Percentiles rank a stretch among this genome's conserved stretches.
These are phyloP conservation scores for Salix udensis DNA, from an alignment of 345 rosid genomes.

Conservation along the genomic window DNA sequence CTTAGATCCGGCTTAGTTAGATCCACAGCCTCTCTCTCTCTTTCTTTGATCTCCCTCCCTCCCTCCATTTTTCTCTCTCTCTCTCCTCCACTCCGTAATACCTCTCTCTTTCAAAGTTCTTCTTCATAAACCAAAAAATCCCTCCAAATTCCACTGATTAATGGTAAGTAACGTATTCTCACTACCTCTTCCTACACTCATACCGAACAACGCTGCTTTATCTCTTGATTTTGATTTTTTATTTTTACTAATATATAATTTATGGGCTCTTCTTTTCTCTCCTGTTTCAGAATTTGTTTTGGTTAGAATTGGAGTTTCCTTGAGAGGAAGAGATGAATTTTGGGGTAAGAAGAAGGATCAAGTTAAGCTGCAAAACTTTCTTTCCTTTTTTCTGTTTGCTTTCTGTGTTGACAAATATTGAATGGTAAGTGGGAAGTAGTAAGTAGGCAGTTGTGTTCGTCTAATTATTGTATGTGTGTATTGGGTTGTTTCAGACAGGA, in stretches of 20 bases:
- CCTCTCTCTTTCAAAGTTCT: too few relatives aligned
- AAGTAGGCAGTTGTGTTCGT: background rate
- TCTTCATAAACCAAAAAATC: background rate
- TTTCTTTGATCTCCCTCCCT: conserved; percentile 42
- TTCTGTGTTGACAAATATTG: background rate
- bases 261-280: background rate
- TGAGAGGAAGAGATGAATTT: conserved; percentile 15
- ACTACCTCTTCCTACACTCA: background rate
- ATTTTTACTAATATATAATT: background rate
- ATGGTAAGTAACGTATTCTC: background rate
- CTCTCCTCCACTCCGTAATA: background rate
- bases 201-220: background rate
- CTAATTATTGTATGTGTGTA: background rate
- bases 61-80: conserved; percentile 42
- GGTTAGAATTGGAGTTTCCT: background rate
- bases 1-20: conserved; percentile 60
- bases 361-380: background rate
- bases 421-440: too few relatives aligned
- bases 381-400: too few relatives aligned
- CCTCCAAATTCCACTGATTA: background rate
- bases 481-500: conserved; percentile 18
- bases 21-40: conserved; percentile 33
- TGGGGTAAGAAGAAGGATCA: conserved; percentile 11
- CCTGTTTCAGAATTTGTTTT: conserved; percentile 6
- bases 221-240: background rate